These are phyloP conservation scores for Fusarium floridanum DNA, from an alignment of 2,329 filamentous ascomycete species.

Conservation along the genomic window DNA sequence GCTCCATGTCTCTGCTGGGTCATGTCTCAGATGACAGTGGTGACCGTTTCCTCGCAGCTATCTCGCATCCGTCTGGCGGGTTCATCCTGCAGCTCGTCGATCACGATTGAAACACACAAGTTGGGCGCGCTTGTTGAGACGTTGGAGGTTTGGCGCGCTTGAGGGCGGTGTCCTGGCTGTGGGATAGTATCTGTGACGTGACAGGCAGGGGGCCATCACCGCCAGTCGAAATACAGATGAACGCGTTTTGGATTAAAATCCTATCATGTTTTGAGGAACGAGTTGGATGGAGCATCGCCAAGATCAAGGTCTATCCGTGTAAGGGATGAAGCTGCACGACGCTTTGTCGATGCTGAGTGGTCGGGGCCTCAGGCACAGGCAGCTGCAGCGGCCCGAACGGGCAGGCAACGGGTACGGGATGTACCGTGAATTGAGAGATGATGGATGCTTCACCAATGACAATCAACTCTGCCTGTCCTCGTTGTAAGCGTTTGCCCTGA, in stretches of 20 bases:
- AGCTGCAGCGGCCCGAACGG: constrained; percentile 3
- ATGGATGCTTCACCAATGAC: background rate
- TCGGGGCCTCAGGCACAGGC: constrained; percentile 35
- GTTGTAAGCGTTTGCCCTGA: background rate
- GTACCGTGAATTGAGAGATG: background rate
- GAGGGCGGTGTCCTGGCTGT: constrained; percentile 6
- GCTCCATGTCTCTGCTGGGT: background rate
- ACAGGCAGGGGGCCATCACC: background rate
- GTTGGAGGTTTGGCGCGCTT: constrained; percentile 8
- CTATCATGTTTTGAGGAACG: background rate
- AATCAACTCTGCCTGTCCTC: background rate
- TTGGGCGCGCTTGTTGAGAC: constrained; percentile 31
- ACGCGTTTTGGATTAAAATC: background rate
- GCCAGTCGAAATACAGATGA: constrained; percentile 1
- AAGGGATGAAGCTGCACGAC: background rate
- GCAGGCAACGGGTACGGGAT: background rate
- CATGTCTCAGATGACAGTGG: background rate
- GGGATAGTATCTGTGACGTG: constrained; percentile 8
- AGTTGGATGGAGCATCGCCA: background rate
- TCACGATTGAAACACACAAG: constrained; percentile 9
- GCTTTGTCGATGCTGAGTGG: background rate
- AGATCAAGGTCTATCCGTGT: background rate
- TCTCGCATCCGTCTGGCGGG: constrained; percentile 10
- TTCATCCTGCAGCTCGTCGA: constrained; percentile 18
- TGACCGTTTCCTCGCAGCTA: background rate